Evolutionary conservation across 306 rosid species (phyloP), one percentile per base, ranked within the genome.

Genomic region (Pyrus communis): DNA sequence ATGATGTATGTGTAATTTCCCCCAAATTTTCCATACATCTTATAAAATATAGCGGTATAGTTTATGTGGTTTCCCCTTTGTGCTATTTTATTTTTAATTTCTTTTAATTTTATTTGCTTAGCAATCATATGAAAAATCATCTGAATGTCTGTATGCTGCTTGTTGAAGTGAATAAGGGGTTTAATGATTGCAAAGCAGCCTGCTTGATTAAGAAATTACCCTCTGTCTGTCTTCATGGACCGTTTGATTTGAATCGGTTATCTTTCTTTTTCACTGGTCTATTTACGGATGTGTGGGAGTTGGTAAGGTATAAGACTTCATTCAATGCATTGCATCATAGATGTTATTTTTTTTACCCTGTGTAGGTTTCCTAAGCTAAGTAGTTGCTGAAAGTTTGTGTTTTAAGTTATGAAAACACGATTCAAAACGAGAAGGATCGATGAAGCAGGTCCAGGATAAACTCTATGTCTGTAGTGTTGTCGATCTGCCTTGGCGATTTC

Each of bases 21-120:
- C 71, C 79, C 58, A 74, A 58, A 68, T 22, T 74, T 67, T 68
- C 66, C 66, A 19, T 69, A 75, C 67, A 60, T 55, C 73, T 45
- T 43, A 62, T 27, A 55, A 28, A 27, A 73, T 57, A 79, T 55
- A 65, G 73, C 35, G 67, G 52, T 65, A 67, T 69, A 65, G 72
- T 27, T 40, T 65, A 1, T 78, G 33, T 18, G 77, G 65, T 54
- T 72, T 42, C 51, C 55, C 40, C 3, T 79, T 4, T 79, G 43
- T 62, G 75, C 33, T 31, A 54, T 17, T 60, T 66, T 9, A 15
- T 70, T 46, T 70, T 11, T 25, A 59, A 52, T 28, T 4, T 73
- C 67, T 54, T 5, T 57, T 69, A 21, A n/a, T 38, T 28, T 62
- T 62, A n/a, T 49, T 33, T 21, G 35, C 55, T 65, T 38, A 28